phyloP scores from a whole-genome alignment of 352 stramenopile species.

The Nothophytophthora sp. region DNA sequence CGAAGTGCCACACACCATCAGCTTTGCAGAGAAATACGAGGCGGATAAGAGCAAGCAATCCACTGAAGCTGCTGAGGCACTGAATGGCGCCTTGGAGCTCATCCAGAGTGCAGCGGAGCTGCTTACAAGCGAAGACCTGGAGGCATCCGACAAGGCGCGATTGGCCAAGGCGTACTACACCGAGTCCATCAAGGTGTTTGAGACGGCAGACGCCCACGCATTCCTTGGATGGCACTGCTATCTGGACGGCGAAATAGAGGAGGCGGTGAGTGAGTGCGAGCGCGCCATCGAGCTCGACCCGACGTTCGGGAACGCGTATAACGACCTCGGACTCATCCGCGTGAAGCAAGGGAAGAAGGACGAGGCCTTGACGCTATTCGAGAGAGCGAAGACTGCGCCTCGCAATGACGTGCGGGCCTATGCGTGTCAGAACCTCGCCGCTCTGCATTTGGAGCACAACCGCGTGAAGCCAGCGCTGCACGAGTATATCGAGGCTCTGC shows the following conservation, averaged over 20 bases:
- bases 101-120: slow-evolving; percentile 52
- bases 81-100: slow-evolving; percentile 55
- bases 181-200: slow-evolving; percentile 65
- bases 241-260: slow-evolving; percentile 55
- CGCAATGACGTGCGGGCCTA: slow-evolving; percentile 76
- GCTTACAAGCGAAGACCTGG: slow-evolving; percentile 42
- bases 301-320: slow-evolving; percentile 71
- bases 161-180: slow-evolving; percentile 70
- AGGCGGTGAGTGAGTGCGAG: slow-evolving; percentile 51
- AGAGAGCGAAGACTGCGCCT: slow-evolving; percentile 56
- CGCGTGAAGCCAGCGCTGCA: slow-evolving; percentile 64
- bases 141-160: slow-evolving; percentile 43
- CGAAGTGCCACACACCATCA: slow-evolving; percentile 23
- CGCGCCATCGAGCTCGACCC: slow-evolving; percentile 70
- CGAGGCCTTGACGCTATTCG: slow-evolving; percentile 58
- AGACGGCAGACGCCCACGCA: slow-evolving; percentile 67
- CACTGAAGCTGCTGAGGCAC: slow-evolving; percentile 21
- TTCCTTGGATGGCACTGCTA: slow-evolving; percentile 75
- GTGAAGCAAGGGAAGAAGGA: slow-evolving; percentile 58
- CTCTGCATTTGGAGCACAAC: slow-evolving; percentile 63
- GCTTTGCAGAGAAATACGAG: slow-evolving; percentile 59
- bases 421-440: slow-evolving; percentile 64
- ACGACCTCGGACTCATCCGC: slow-evolving; percentile 68
- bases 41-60: slow-evolving; percentile 33
- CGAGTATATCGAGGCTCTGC: slow-evolving; percentile 76